phyloP scores from a whole-genome alignment of 2,329 filamentous ascomycete genomes.

The Cytospora piceae region DNA sequence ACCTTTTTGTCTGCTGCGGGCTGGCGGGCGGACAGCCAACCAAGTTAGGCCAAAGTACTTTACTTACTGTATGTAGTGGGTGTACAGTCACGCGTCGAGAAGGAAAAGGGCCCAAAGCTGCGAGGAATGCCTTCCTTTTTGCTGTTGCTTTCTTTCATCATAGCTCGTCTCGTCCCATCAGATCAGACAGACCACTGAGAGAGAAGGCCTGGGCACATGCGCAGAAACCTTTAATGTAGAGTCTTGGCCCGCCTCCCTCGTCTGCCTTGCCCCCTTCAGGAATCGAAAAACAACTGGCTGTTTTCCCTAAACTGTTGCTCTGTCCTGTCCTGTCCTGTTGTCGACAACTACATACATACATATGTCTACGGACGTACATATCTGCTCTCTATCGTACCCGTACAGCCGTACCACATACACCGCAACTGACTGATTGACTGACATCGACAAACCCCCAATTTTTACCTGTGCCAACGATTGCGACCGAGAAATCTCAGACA shows the following conservation, averaged over 20 bases:
- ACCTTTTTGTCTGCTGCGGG: neutral
- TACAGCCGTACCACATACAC: neutral
- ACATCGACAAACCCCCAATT: slow-evolving; percentile 14
- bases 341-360: neutral
- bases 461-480: slow-evolving; percentile 19
- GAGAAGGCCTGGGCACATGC: slow-evolving; percentile 1
- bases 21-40: neutral
- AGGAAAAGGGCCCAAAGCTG: slow-evolving; percentile 14
- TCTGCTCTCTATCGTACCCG: neutral
- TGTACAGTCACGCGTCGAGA: slow-evolving; percentile 7
- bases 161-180: slow-evolving; percentile 16
- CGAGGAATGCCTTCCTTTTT: slow-evolving; percentile 14
- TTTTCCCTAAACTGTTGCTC: neutral
- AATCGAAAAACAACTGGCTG: slow-evolving; percentile 6
- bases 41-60: too few relatives aligned
- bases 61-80: neutral
- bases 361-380: too few relatives aligned
- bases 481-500: slow-evolving; percentile 3
- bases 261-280: neutral
- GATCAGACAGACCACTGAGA: neutral
- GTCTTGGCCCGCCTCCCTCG: slow-evolving; percentile 18
- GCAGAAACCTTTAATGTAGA: slow-evolving; percentile 23
- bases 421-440: slow-evolving; percentile 1
- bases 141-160: slow-evolving; percentile 25
- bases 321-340: neutral